Percentiles rank a stretch among this genome's conserved stretches.
Conservation (phyloP, 352 stramenopile genomes). For the Pythium guiyangense region DNA sequence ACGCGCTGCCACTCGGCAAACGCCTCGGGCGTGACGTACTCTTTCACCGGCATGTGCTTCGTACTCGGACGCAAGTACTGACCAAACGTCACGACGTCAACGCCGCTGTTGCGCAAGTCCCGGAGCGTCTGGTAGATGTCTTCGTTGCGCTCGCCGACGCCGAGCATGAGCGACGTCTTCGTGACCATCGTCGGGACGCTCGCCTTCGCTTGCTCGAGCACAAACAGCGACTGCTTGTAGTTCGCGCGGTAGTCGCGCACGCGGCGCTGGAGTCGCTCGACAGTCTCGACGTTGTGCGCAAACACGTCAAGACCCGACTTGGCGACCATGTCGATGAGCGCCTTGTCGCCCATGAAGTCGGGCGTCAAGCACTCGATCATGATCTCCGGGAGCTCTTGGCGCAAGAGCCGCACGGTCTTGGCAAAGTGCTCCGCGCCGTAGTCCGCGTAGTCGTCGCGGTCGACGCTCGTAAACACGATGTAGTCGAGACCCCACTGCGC, state of each 20-base stretch:
- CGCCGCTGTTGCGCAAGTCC: constrained; percentile 92
- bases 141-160: constrained; percentile 96
- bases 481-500: constrained; percentile 98
- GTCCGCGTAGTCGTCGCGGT: constrained; percentile 97
- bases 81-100: constrained; percentile 99
- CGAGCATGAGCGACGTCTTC: constrained; percentile 99
- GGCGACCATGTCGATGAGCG: constrained; percentile 91
- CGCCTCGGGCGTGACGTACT: constrained; percentile 97
- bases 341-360: constrained; percentile 94
- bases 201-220: constrained; percentile 95
- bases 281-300: constrained; percentile 99
- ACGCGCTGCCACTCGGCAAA: constrained; percentile 96
- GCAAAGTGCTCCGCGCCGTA: constrained; percentile 95
- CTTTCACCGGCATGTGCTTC: constrained; percentile 97
- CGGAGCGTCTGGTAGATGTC: constrained; percentile 95
- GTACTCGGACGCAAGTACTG: constrained; percentile 99
- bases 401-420: constrained; percentile 84
- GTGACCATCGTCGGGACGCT: constrained; percentile 92
- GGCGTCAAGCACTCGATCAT: constrained; percentile 99
- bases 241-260: constrained; percentile 88
- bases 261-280: constrained; percentile 91
- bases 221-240: constrained; percentile 96
- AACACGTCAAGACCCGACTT: constrained; percentile 98
- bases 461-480: constrained; percentile 98
- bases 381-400: constrained; percentile 88